Base-by-base conservation (phyloP, 2,329 filamentous ascomycete species). In the Rutstroemia sydowiana region DNA sequence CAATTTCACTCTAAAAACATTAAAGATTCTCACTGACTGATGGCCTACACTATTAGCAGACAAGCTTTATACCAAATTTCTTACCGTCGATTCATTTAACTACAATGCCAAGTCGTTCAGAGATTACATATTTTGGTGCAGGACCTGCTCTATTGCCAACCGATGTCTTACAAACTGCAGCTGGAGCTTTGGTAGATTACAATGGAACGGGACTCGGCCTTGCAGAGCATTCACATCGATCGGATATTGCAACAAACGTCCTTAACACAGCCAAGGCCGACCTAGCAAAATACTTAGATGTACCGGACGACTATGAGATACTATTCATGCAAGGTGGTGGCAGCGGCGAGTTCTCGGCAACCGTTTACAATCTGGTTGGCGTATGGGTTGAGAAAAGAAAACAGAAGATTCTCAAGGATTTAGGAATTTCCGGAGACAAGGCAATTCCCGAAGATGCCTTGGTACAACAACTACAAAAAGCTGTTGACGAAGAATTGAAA, bases 181-280 rank as follows among this genome's bases (percentile, higher is more conserved):
- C 89, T 1, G 69, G 81, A 66, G 87, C 87, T 1, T 82, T 97
- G 4, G 70, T 95, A 58, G 87, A 96, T 75, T 95, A 82, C 74
- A 75, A 92, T 43, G 75, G 80, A 67, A 88, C 82, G 36, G 92
- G 92, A 53, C 77, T 96, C 50, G 90, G 90, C 48, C 78, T 96
- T 40, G 88, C 87, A 57, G 92, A 97, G 70, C 88, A 95, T 68
- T 92, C 87, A 9, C 92, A 97, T 69, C 87, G 92, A 58, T 95
- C 88, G 13, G 75, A 80, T 55, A 78, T 87, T 41, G 92, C 92
- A 23, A 79, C 81, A 57, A 79, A 83, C 57, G 89, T 97, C 63
- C 79, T 97, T 60, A 83, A 86, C 57, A 77, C 87, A 58, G 79
- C 88, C 57, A 93, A 95, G 68, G 78, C 81, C 31, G 82, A 87